phyloP scores from a whole-genome alignment of 768 basidiomycete genomes.

The Fistulinella prunicolor region DNA sequence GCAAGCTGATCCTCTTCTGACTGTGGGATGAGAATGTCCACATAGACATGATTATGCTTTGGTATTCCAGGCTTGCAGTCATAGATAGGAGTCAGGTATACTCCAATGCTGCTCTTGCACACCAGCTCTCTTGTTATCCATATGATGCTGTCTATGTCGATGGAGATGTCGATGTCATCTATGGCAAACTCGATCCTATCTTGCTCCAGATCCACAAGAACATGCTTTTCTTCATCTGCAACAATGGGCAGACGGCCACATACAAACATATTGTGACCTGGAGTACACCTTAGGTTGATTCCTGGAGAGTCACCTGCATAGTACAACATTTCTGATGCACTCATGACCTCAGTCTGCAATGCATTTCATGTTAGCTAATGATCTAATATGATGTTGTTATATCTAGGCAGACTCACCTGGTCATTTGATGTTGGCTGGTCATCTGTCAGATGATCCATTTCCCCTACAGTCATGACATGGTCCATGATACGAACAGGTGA shows the following conservation, averaged over 20 bases:
- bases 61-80: constrained; percentile 1
- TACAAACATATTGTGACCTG: not conserved
- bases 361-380: not conserved
- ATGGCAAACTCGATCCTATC: not conserved
- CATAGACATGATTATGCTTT: constrained; percentile 18
- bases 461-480: not conserved
- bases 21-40: constrained; percentile 7
- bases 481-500: not conserved
- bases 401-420: not conserved
- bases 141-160: constrained; percentile 7
- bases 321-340: not conserved
- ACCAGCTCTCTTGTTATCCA: not conserved
- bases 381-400: not conserved
- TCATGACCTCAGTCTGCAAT: not conserved
- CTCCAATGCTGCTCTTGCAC: not conserved
- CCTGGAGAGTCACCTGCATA: not conserved
- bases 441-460: not conserved
- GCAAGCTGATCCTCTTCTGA: not conserved
- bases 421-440: not conserved
- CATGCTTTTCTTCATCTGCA: not conserved
- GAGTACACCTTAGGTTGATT: not conserved
- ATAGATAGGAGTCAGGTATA: not conserved
- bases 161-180: not conserved
- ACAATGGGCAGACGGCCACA: not conserved
- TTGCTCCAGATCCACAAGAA: not conserved